Evolutionary conservation across 2,329 filamentous ascomycete genomes (phyloP).

Genomic region (Cylindrodendrum hubeiense): DNA sequence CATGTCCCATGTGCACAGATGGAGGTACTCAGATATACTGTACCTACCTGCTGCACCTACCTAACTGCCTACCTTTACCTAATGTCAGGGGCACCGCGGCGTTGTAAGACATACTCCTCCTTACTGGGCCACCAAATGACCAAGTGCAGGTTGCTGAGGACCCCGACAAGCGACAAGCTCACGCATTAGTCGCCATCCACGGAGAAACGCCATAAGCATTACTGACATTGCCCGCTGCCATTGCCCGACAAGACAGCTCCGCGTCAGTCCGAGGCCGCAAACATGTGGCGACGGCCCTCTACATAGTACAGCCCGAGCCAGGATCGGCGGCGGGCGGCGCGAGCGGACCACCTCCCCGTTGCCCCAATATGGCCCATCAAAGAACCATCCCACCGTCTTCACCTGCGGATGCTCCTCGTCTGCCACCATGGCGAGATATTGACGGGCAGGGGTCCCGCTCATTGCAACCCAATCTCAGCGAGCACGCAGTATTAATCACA

Average conservation of each 20-base stretch:
- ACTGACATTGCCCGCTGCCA: not conserved
- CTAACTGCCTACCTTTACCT: no score
- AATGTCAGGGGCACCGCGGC: not conserved
- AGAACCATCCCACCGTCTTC: conserved; percentile 17
- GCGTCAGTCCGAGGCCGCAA: conserved; percentile 1
- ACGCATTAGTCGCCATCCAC: not conserved
- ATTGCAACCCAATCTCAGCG: conserved; percentile 34
- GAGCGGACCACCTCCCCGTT: conserved; percentile 1
- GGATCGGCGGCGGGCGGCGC: conserved; percentile 21
- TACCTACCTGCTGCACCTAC: no score
- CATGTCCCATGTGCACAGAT: not conserved
- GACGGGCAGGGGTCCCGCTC: conserved; percentile 24
- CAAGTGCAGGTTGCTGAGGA: no score
- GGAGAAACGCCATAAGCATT: conserved; percentile 1
- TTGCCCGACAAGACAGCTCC: conserved; percentile 22
- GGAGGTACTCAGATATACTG: not conserved
- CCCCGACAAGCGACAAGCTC: no score
- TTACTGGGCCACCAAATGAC: no score
- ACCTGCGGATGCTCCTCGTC: conserved; percentile 4
- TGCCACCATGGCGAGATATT: not conserved
- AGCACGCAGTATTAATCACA: not conserved
- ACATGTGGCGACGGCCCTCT: conserved; percentile 8
- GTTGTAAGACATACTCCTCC: no score
- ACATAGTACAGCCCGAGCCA: conserved; percentile 9
- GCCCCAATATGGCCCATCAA: not conserved